Conservation (phyloP, 768 basidiomycete genomes). For the Lenzites betulinus region DNA sequence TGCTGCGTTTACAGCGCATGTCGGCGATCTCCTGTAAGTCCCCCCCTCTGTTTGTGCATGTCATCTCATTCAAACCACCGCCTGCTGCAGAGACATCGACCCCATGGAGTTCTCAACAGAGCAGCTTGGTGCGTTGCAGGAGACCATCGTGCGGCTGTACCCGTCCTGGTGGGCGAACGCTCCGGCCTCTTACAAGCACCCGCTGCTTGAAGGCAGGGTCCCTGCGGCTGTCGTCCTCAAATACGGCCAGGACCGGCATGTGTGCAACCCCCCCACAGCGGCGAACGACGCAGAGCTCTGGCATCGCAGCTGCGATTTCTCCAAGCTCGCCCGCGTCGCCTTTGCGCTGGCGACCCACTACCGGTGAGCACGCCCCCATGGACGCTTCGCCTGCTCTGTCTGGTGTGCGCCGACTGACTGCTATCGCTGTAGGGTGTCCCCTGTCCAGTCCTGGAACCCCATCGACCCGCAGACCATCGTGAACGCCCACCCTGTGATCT, state of each 20-base stretch:
- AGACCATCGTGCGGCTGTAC: background rate
- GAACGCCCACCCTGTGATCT: background rate
- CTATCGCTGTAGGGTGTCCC: background rate
- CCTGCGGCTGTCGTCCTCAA: background rate
- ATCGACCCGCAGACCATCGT: background rate
- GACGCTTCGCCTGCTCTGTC: too few species aligned
- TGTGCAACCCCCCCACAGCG: background rate
- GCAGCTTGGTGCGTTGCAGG: background rate
- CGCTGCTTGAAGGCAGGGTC: background rate
- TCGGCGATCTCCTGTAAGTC: background rate
- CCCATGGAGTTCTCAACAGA: background rate
- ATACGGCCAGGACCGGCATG: background rate
- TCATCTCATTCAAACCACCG: background rate
- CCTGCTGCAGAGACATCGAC: background rate
- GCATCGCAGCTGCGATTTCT: background rate
- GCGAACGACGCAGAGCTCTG: background rate
- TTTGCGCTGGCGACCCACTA: background rate
- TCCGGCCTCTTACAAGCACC: background rate
- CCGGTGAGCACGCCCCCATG: too few species aligned
- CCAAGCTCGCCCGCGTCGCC: background rate
- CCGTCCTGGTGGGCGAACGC: background rate
- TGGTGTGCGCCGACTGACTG: background rate
- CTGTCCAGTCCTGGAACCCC: background rate
- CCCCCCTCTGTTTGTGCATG: background rate
- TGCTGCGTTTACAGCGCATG: background rate